Evolutionary conservation across 1,284 basidiomycete species (phyloP).

Genomic region (Heterobasidion occidentale): DNA sequence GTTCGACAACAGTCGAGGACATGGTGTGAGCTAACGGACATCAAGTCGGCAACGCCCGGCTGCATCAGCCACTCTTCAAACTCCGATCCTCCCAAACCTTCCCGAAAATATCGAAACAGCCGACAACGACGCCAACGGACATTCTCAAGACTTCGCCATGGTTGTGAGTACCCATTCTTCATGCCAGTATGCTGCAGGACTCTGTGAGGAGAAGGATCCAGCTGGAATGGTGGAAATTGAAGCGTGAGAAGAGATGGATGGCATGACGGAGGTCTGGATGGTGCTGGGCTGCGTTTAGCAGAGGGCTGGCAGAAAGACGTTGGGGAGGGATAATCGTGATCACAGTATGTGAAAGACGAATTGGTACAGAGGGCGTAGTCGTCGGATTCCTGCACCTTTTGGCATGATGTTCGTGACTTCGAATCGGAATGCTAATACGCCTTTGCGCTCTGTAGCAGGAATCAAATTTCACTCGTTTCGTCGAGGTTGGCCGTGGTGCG

Average conservation of each 20-base stretch:
- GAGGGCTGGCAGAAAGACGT: too few relatives aligned
- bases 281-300: too few relatives aligned
- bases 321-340: too few relatives aligned
- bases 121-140: slow-evolving; percentile 2
- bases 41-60: background rate
- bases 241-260: background rate
- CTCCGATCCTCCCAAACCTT: background rate
- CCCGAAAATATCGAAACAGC: background rate
- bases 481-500: slow-evolving; percentile 92
- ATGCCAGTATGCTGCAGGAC: background rate
- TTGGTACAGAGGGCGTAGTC: too few relatives aligned
- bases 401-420: background rate
- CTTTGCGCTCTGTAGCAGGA: slow-evolving; percentile 27
- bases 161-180: background rate
- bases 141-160: slow-evolving; percentile 3
- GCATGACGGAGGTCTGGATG: background rate
- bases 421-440: background rate
- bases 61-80: background rate
- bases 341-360: too few relatives aligned
- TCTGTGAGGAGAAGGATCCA: background rate
- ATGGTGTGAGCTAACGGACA: too few relatives aligned
- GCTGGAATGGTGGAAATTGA: background rate
- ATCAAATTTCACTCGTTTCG: slow-evolving; percentile 94
- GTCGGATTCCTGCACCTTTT: background rate
- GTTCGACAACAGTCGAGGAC: too few relatives aligned